phyloP scores from a whole-genome alignment of 2,329 filamentous ascomycete genomes.

The Fusarium vanettenii region DNA sequence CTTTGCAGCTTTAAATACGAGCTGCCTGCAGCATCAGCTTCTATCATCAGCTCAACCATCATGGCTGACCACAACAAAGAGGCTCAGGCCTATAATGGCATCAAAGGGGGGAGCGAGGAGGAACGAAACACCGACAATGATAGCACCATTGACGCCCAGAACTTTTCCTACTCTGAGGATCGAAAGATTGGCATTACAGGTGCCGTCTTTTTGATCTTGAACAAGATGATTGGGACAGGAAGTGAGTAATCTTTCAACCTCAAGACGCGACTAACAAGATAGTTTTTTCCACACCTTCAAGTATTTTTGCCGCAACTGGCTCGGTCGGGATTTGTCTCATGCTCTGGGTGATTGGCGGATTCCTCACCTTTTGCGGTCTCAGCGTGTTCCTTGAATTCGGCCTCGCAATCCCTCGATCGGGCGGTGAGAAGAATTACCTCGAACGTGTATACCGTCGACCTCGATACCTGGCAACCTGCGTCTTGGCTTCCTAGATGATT shows the following conservation, averaged over 20 bases:
- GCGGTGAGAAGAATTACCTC: conserved; percentile 75
- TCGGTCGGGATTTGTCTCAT: conserved; percentile 57
- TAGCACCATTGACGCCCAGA: conserved; percentile 54
- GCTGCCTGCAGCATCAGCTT: not conserved
- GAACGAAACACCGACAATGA: conserved; percentile 28
- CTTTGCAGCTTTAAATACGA: not conserved
- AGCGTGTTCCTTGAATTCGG: conserved; percentile 74
- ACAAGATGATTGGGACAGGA: conserved; percentile 70
- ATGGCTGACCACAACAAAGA: conserved; percentile 30
- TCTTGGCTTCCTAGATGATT: conserved; percentile 71
- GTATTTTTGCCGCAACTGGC: conserved; percentile 63
- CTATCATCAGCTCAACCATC: not conserved
- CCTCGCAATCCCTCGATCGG: conserved; percentile 69
- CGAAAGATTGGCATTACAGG: conserved; percentile 65
- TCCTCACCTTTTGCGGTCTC: conserved; percentile 69
- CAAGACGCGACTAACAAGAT: not conserved
- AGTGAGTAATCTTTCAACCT: conserved; percentile 51
- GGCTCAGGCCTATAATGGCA: not conserved
- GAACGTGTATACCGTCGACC: conserved; percentile 71
- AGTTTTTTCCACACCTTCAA: conserved; percentile 67
- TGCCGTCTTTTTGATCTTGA: conserved; percentile 65
- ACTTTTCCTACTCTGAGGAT: conserved; percentile 53
- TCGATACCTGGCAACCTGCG: conserved; percentile 68
- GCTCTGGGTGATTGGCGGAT: conserved; percentile 53
- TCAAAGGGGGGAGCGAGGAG: conserved; percentile 32